These are phyloP conservation scores for Rubroboletus pulcherrimus DNA, from an alignment of 768 basidiomycete genomes.

Conservation along the genomic window DNA sequence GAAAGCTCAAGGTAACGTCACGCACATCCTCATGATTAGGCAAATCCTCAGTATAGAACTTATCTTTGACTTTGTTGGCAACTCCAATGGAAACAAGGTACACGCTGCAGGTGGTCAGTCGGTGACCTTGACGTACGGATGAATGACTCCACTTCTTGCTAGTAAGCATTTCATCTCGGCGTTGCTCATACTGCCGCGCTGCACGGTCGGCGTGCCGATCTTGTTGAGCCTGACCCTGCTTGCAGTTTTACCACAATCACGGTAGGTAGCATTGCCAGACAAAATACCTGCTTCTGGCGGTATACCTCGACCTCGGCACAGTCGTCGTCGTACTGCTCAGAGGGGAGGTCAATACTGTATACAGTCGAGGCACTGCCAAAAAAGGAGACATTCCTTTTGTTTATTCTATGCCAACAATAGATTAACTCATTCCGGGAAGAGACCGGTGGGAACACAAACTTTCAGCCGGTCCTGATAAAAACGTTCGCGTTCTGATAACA, in stretches of 20 bases:
- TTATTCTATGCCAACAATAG: constrained; percentile 23
- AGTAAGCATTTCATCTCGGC: constrained; percentile 72
- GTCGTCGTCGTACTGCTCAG: constrained; percentile 69
- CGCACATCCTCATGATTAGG: constrained; percentile 71
- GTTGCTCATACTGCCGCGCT: constrained; percentile 72
- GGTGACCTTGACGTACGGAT: background rate
- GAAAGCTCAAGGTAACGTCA: constrained; percentile 9
- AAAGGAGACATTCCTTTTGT: constrained; percentile 26
- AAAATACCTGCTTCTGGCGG: constrained; percentile 71
- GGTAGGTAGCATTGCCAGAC: background rate
- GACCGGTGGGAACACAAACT: constrained; percentile 37
- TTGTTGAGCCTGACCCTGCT: constrained; percentile 61
- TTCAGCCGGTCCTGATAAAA: constrained; percentile 65
- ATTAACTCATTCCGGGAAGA: background rate
- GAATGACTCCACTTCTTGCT: constrained; percentile 63
- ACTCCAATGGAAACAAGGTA: constrained; percentile 70
- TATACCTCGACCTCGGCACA: constrained; percentile 68
- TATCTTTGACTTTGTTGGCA: constrained; percentile 65
- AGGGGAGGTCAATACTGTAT: constrained; percentile 8
- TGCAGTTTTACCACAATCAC: constrained; percentile 5
- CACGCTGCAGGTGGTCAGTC: constrained; percentile 37
- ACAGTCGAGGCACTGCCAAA: background rate
- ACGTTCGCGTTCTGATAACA: constrained; percentile 67
- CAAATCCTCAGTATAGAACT: constrained; percentile 68
- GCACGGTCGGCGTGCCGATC: constrained; percentile 74